Conservation (phyloP, 371 early-diverging fungal genomes). For the Cokeromyces recurvatus region DNA sequence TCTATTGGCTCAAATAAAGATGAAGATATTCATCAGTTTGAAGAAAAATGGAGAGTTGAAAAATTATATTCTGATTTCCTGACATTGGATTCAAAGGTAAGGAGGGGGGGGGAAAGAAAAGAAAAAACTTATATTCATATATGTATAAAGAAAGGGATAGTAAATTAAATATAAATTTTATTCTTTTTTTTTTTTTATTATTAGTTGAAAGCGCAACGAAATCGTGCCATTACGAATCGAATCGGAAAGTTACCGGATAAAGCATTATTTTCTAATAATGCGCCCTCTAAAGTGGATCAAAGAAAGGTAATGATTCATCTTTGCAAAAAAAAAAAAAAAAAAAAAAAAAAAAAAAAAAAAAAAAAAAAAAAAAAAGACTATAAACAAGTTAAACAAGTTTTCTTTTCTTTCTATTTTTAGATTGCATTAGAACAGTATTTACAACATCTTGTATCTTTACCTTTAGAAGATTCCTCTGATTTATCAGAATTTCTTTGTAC, state of each 20-base stretch:
- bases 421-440: slow-evolving; percentile 74
- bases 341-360: background rate
- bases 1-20: slow-evolving; percentile 28
- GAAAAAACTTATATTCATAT: background rate
- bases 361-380: too few species aligned
- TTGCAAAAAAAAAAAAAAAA: background rate
- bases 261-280: slow-evolving; percentile 67
- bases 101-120: too few species aligned
- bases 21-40: slow-evolving; percentile 12
- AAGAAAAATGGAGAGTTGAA: slow-evolving; percentile 76
- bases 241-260: slow-evolving; percentile 78
- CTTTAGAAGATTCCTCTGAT: slow-evolving; percentile 60
- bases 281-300: slow-evolving; percentile 71
- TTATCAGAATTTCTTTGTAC: slow-evolving; percentile 75
- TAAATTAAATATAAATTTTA: background rate
- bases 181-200: background rate
- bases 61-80: slow-evolving; percentile 85
- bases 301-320: slow-evolving; percentile 58
- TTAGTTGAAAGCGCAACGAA: slow-evolving; percentile 49
- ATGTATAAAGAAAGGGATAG: too few species aligned
- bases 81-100: slow-evolving; percentile 69
- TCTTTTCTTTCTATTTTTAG: slow-evolving; percentile 14
- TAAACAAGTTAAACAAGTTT: too few species aligned
- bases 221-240: slow-evolving; percentile 40
- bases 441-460: slow-evolving; percentile 58